Base-by-base conservation (phyloP, 2,329 filamentous ascomycete genomes). In the Ophiostoma sp. region DNA sequence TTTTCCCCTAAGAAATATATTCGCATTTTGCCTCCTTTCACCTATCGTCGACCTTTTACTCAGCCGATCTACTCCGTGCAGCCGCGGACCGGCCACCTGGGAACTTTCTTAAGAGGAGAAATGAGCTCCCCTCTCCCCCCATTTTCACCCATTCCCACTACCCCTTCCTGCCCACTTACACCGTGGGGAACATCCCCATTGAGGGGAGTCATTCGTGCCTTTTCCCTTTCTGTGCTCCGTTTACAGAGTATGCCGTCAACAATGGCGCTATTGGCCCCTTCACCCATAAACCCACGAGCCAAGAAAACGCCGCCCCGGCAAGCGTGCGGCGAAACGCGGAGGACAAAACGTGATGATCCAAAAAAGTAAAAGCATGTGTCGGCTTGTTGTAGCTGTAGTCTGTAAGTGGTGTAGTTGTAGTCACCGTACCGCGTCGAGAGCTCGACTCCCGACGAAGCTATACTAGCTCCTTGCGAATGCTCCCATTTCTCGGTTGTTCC, bases 31-130 rank as follows among this genome's bases (percentile, higher is more conserved):
- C 57, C 57, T 59, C 17, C 57, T 45, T 66, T 66, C 61, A 66
- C 61, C 57, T 22, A 22, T 17, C 22, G 61, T 61, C 55, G 28
- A 19, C 19, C 36, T 52, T 71, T 74, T 42, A 70, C 71, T 59
- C 73, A 73, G 73, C 74, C 75, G 71, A 74, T 45, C 64, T 73
- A 57, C 73, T 74, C 75, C 75, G 75, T 74, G 75, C 71, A 76
- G 70, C 75, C 74, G 75, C 64, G 75, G 72, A 72, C 72, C 74
- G 71, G 71, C 69, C 55, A 50, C 72, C 72, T 64, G 73, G 68
- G 57, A 31, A 12, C 50, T 55, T 25, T 25, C 15, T 12, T 25
- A 9, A 28, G 57, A 39, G n/a, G n/a, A n/a, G n/a, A n/a, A n/a
- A n/a, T n/a, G n/a, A 63, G 5, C 25, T 11, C 12, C 42, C 57